These are phyloP conservation scores for Pythium sukuiense DNA, from an alignment of 352 stramenopile species.

Conservation along the genomic window DNA sequence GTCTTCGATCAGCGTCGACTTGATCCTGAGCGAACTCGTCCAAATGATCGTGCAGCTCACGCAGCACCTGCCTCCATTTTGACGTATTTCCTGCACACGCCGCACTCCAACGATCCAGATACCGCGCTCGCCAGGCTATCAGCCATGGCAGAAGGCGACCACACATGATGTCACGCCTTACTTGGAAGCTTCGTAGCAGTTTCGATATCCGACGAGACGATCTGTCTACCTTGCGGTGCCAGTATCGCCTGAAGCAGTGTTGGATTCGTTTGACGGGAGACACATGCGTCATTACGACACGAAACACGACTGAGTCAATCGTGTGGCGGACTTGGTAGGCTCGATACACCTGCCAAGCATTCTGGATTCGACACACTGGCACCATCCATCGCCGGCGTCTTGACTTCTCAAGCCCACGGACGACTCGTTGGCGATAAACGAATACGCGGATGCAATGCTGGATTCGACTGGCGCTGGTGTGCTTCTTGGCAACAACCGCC, in stretches of 20 bases:
- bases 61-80: conserved; percentile 1
- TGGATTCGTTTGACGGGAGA: conserved; percentile 24
- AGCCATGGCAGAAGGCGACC: conserved; percentile 7
- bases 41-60: neutral
- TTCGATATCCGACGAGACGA: conserved; percentile 13
- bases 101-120: conserved; percentile 17
- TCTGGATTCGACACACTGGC: conserved; percentile 28
- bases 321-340: conserved; percentile 1
- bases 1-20: neutral
- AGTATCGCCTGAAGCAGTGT: conserved; percentile 19
- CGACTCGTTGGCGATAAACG: conserved; percentile 14
- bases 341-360: conserved; percentile 27
- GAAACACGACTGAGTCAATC: conserved; percentile 16
- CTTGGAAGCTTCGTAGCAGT: conserved; percentile 27
- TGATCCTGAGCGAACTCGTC: conserved; percentile 15
- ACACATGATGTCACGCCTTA: conserved; percentile 18
- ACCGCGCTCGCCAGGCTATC: conserved; percentile 3
- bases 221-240: conserved; percentile 1
- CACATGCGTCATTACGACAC: conserved; percentile 24
- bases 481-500: neutral
- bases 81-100: conserved; percentile 6
- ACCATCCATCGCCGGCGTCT: conserved; percentile 24
- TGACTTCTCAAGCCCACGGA: neutral
- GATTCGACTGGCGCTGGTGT: conserved; percentile 12
- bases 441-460: conserved; percentile 25